Evolutionary conservation across 2,329 filamentous ascomycete species (phyloP).

Genomic region (Hypomyces perniciosus): DNA sequence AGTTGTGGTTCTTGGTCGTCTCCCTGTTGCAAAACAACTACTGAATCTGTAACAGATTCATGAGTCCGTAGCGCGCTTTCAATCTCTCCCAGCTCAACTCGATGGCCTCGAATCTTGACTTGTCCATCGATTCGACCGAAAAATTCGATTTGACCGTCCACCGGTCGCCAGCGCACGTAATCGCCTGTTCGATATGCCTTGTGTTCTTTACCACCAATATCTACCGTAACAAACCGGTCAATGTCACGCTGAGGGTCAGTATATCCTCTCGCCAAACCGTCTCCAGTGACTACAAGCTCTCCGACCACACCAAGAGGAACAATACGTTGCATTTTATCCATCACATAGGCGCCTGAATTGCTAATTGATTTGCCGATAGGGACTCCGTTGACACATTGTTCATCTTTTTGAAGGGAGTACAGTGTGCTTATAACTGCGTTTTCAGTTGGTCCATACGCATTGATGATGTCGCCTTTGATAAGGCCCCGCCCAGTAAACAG

Average conservation of each 20-base stretch:
- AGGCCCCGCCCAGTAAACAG: not conserved
- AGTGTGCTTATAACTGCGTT: conserved; percentile 16
- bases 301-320: conserved; percentile 15
- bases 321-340: conserved; percentile 11
- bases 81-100: conserved; percentile 25
- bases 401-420: conserved; percentile 9
- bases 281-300: conserved; percentile 17
- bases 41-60: conserved; percentile 15
- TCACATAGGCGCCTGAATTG: conserved; percentile 15
- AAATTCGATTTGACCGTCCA: conserved; percentile 9
- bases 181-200: conserved; percentile 13
- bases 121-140: conserved; percentile 23
- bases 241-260: conserved; percentile 7
- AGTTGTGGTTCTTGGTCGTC: conserved; percentile 4
- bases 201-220: not conserved
- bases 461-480: not conserved
- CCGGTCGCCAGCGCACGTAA: conserved; percentile 5
- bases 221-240: conserved; percentile 11
- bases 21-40: conserved; percentile 11
- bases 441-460: conserved; percentile 19
- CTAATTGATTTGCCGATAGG: conserved; percentile 14
- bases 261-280: conserved; percentile 16
- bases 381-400: conserved; percentile 11
- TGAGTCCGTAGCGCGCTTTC: conserved; percentile 19
- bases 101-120: conserved; percentile 26